Base-by-base conservation (phyloP, 2,329 filamentous ascomycete species). In the Botryosphaeria agaves region DNA sequence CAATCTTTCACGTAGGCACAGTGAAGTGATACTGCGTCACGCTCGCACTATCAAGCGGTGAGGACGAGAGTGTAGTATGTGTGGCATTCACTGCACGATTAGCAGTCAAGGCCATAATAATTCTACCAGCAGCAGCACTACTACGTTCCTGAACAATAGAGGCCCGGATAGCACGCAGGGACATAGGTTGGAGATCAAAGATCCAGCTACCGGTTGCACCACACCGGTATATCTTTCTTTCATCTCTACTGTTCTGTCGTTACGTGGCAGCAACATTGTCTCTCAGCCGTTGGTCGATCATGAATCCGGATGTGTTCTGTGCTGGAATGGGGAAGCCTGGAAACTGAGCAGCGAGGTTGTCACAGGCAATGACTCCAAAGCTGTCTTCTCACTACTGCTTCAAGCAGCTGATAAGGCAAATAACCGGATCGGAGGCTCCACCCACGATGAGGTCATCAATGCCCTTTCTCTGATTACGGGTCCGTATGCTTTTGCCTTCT, bases 281-380 rank as follows among this genome's bases (percentile, higher is more conserved):
- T 49, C 56, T 19, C 89, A 95, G 50, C 89, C 89, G 2, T 66
- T 92, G 3, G 51, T 66, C 25, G 68, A 77, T 39, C 21, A 47
- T 3, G 38, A 42, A 0, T 65, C 64, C 0, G 62, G 64, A 3
- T 82, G 76, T 1, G 60, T 81, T 1, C 62, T 98, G 2, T 94
- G 87, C 63, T 98, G 89, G 89, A 98, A 98, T 47, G 89, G 89
- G 26, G 89, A 98, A 50, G 87, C 84, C 1, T 98, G 89, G 89
- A 76, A 68, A 34, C 64, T 92, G 29, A 55, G 53, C 6, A 64
- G 63, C 19, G 42, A 64, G 7, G 43, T 51, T 1, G 60, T 93
- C n/a, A 34, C 45, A 24, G 79, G 73, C 34, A 94, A 93, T 47
- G 89, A 98, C 53, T 80, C 80, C 3, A 65, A 76, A 43, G 55